phyloP scores from a whole-genome alignment of 805 yeast species.

The Zygoascus flipseniorum region DNA sequence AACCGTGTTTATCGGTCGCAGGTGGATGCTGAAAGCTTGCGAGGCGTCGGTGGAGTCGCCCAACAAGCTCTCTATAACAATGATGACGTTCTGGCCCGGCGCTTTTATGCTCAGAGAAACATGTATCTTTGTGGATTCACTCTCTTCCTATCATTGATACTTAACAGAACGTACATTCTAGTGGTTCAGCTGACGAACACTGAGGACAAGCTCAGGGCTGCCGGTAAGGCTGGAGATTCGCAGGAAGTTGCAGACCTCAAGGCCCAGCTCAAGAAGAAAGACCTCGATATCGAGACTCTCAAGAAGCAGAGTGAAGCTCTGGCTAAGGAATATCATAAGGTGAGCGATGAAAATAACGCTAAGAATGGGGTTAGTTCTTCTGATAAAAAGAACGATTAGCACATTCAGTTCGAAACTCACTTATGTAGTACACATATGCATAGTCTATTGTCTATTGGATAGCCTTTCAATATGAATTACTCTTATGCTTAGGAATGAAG shows the following conservation, averaged over 20 bases:
- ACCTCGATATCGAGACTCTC: slow-evolving; percentile 55
- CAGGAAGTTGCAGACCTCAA: slow-evolving; percentile 26
- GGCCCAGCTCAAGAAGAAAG: slow-evolving; percentile 47
- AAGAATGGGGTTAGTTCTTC: slow-evolving; percentile 16
- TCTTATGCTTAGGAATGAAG: slow-evolving; percentile 90
- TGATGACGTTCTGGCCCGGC: slow-evolving; percentile 81
- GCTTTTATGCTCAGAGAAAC: slow-evolving; percentile 94
- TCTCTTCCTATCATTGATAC: slow-evolving; percentile 75
- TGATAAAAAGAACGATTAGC: slow-evolving; percentile 25
- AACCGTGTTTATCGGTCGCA: slow-evolving; percentile 68
- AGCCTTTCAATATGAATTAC: slow-evolving; percentile 51
- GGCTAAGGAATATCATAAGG: slow-evolving; percentile 51
- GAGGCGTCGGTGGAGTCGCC: slow-evolving; percentile 28
- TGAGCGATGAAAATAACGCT: slow-evolving; percentile 31
- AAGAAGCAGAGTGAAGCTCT: slow-evolving; percentile 67
- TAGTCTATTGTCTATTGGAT: not conserved
- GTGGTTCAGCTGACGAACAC: slow-evolving; percentile 22
- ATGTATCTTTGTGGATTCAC: slow-evolving; percentile 94
- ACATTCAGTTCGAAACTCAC: not conserved
- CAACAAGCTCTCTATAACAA: slow-evolving; percentile 32
- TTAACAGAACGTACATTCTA: slow-evolving; percentile 63
- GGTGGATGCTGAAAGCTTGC: slow-evolving; percentile 39
- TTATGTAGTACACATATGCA: not conserved
- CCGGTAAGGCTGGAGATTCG: slow-evolving; percentile 15
- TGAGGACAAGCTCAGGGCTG: slow-evolving; percentile 42